Percentiles rank a stretch among this genome's conserved stretches.
Conservation (phyloP, 169 alveolate species). For the Plasmodium gonderi region DNA sequence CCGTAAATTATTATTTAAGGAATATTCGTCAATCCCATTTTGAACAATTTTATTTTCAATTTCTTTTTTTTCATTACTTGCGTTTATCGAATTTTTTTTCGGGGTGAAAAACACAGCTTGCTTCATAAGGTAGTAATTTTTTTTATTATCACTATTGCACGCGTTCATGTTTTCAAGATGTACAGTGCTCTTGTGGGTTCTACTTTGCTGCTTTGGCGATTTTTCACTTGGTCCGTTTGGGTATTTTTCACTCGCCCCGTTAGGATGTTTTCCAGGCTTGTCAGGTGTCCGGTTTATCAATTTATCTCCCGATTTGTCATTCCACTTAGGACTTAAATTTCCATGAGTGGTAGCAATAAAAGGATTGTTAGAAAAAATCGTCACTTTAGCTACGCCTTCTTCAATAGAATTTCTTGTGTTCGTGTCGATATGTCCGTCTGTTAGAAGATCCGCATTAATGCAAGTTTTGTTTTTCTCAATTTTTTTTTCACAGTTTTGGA, state of each 20-base stretch:
- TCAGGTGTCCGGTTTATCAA: background rate
- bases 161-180: slow-evolving; percentile 33
- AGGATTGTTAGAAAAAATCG: background rate
- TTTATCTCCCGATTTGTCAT: background rate
- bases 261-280: too few species aligned
- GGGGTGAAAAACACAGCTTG: slow-evolving; percentile 63
- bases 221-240: too few species aligned
- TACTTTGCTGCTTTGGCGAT: background rate
- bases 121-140: slow-evolving; percentile 9
- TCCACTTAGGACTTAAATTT: background rate
- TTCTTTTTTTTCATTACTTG: slow-evolving; percentile 68
- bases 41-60: slow-evolving; percentile 17
- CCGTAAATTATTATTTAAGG: background rate
- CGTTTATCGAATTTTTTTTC: slow-evolving; percentile 15
- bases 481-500: background rate
- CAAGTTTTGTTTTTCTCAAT: too few species aligned
- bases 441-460: background rate
- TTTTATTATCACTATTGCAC: slow-evolving; percentile 1
- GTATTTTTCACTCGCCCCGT: too few species aligned
- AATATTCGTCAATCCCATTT: slow-evolving; percentile 16
- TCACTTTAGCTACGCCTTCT: background rate
- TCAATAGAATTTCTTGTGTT: background rate
- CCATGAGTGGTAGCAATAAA: background rate
- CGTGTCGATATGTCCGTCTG: background rate
- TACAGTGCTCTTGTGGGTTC: too few species aligned